Evolutionary conservation across 2,329 filamentous ascomycete species (phyloP).

Genomic region (Neonectria coccinea): DNA sequence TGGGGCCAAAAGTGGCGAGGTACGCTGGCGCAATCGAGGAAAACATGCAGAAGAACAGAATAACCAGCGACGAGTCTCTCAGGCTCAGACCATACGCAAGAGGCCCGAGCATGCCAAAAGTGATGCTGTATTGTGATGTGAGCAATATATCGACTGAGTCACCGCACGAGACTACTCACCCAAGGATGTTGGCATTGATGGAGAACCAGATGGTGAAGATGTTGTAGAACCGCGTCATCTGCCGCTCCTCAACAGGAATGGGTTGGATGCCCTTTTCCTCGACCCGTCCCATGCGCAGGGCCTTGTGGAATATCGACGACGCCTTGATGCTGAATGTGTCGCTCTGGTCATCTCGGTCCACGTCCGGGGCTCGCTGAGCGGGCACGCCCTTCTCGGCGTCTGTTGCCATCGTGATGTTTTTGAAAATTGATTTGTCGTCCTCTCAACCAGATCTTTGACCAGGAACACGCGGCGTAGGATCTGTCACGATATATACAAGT

Average conservation of each 20-base stretch:
- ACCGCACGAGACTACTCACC: constrained; percentile 46
- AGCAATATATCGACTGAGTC: constrained; percentile 16
- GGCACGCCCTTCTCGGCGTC: constrained; percentile 38
- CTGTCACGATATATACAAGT: constrained; percentile 17
- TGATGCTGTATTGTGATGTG: constrained; percentile 56
- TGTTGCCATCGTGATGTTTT: constrained; percentile 19
- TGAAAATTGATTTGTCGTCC: not conserved
- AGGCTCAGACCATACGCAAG: constrained; percentile 65
- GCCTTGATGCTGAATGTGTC: constrained; percentile 45
- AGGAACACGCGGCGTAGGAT: not conserved
- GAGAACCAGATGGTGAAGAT: constrained; percentile 63
- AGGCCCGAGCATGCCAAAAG: constrained; percentile 73
- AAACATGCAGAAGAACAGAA: constrained; percentile 72
- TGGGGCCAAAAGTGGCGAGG: constrained; percentile 68
- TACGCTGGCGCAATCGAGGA: constrained; percentile 66
- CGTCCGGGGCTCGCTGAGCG: constrained; percentile 29
- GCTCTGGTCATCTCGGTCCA: constrained; percentile 43
- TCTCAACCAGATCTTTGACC: not conserved
- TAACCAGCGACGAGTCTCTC: constrained; percentile 67
- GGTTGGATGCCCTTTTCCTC: constrained; percentile 60
- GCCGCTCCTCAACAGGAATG: constrained; percentile 56
- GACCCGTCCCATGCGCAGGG: constrained; percentile 53
- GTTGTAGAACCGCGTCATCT: constrained; percentile 55
- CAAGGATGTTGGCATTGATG: constrained; percentile 61
- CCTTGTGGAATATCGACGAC: constrained; percentile 47